phyloP scores from a whole-genome alignment of 805 yeast species.

The Kregervanrija fluxuum region DNA sequence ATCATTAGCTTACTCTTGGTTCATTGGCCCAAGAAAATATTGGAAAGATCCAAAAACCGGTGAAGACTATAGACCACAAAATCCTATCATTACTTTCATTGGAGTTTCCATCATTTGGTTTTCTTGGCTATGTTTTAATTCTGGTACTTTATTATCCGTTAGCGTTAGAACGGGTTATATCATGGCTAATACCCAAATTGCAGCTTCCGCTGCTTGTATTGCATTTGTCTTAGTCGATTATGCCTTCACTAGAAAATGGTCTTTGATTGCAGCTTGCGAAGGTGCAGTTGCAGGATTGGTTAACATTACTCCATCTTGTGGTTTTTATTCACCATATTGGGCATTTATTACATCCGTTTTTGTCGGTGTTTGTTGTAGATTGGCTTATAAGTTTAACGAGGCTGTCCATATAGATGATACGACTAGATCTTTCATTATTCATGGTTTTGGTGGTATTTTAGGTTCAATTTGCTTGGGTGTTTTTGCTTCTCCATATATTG shows the following conservation, averaged over 20 bases:
- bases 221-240: slow-evolving; percentile 39
- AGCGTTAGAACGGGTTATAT: slow-evolving; percentile 38
- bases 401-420: slow-evolving; percentile 40
- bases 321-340: slow-evolving; percentile 39
- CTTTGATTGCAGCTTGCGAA: slow-evolving; percentile 36
- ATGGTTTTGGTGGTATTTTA: slow-evolving; percentile 42
- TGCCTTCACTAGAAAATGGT: slow-evolving; percentile 33
- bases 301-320: slow-evolving; percentile 41
- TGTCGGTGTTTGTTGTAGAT: slow-evolving; percentile 32
- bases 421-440: slow-evolving; percentile 37
- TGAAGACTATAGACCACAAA: slow-evolving; percentile 29
- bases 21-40: slow-evolving; percentile 34
- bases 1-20: slow-evolving; percentile 35
- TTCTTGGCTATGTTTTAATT: slow-evolving; percentile 44
- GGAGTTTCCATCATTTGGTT: slow-evolving; percentile 42
- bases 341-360: slow-evolving; percentile 36
- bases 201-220: slow-evolving; percentile 41
- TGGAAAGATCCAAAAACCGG: slow-evolving; percentile 25
- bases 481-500: slow-evolving; percentile 37
- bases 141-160: slow-evolving; percentile 37
- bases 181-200: slow-evolving; percentile 42
- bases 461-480: slow-evolving; percentile 38
- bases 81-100: slow-evolving; percentile 31
- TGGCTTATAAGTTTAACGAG: slow-evolving; percentile 29
- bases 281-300: slow-evolving; percentile 41